Evolutionary conservation across 2,329 filamentous ascomycete species (phyloP).

Genomic region (Periconia sp.): DNA sequence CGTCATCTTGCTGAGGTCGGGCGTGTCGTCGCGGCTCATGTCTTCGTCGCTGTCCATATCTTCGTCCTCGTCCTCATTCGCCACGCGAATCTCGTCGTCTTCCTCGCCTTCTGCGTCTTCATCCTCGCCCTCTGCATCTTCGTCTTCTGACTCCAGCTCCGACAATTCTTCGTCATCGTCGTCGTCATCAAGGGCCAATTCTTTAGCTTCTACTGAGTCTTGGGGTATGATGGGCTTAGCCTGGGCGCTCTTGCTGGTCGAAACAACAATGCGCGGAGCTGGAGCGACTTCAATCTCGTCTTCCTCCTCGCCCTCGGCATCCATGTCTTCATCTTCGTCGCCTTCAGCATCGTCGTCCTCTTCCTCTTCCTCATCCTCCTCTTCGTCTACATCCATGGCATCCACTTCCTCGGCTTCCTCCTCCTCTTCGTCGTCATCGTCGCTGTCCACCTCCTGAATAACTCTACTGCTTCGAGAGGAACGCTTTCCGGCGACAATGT

Average conservation of each 20-base stretch:
- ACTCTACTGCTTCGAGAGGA: conserved; percentile 41
- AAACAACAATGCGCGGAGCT: conserved; percentile 28
- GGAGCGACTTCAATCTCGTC: conserved; percentile 27
- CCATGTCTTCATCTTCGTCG: conserved; percentile 43
- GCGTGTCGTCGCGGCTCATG: conserved; percentile 59
- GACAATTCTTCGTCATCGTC: conserved; percentile 48
- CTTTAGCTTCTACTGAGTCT: conserved; percentile 52
- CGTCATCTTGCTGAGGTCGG: conserved; percentile 67
- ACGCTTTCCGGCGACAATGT: conserved; percentile 43
- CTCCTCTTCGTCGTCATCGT: conserved; percentile 46
- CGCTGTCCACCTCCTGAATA: conserved; percentile 43
- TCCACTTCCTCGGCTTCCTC: conserved; percentile 43
- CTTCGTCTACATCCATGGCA: conserved; percentile 32
- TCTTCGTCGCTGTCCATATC: conserved; percentile 57
- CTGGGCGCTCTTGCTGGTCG: conserved; percentile 21
- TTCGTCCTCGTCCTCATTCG: conserved; percentile 39
- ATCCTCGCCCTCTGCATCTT: conserved; percentile 51
- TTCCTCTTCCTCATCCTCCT: conserved; percentile 41
- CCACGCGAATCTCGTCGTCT: conserved; percentile 46
- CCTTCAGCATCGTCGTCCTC: conserved; percentile 43
- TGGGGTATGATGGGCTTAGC: conserved; percentile 42
- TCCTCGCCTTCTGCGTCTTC: conserved; percentile 48
- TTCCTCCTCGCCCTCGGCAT: conserved; percentile 34
- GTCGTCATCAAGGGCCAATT: conserved; percentile 52
- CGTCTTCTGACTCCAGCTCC: conserved; percentile 43